Conservation (phyloP, 225 moss, liverwort and hornwort genomes). For the Asterella californica region DNA sequence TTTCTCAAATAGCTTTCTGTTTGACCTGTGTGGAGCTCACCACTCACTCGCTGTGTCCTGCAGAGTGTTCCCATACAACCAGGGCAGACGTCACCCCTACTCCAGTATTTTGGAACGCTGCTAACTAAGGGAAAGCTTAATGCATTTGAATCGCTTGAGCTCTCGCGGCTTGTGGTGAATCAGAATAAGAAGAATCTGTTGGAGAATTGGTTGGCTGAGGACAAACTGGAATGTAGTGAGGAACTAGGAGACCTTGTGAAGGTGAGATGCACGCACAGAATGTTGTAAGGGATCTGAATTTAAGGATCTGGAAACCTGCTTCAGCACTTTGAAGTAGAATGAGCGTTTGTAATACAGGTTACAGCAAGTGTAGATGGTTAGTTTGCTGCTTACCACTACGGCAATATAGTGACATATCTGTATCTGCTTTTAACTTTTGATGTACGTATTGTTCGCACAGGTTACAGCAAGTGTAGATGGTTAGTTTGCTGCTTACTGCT, state of each 20-base stretch:
- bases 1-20: background rate
- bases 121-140: slow-evolving; percentile 94
- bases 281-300: background rate
- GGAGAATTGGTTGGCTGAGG: slow-evolving; percentile 99
- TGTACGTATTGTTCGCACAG: no score
- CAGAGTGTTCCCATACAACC: slow-evolving; percentile 97
- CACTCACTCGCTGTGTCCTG: slow-evolving; percentile 8
- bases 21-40: background rate
- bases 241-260: slow-evolving; percentile 98
- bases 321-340: background rate
- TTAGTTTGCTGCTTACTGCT: background rate
- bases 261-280: slow-evolving; percentile 35
- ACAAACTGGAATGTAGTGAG: slow-evolving; percentile 99
- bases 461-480: background rate
- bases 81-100: slow-evolving; percentile 89
- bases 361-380: background rate
- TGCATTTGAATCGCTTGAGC: slow-evolving; percentile 80
- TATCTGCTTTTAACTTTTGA: background rate
- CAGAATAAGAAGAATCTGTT: slow-evolving; percentile 96
- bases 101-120: slow-evolving; percentile 95
- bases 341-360: background rate
- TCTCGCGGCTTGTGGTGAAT: slow-evolving; percentile 93
- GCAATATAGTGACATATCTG: background rate
- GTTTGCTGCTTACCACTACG: background rate
- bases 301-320: no score